Evolutionary conservation across 306 rosid genomes (phyloP), one percentile per base, ranked within the genome.

Genomic region (Corylus avellana): DNA sequence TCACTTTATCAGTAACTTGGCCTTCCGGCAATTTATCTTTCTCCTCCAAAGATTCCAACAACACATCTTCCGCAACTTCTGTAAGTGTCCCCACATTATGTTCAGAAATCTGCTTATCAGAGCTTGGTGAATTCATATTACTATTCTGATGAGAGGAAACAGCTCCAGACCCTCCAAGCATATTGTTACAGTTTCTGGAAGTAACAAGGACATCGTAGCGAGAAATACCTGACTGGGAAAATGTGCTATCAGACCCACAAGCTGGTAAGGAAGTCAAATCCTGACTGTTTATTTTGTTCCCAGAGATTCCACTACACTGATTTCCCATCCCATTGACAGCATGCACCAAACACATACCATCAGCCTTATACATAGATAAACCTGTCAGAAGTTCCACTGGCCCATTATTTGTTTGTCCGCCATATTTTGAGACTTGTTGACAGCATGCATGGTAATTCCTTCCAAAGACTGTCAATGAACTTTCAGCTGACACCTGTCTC

Each of bases 101-200:
- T 70, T 57, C 89, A 47, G 76, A 86, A 57, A 55, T 57, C 62
- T 75, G 77, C 82, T 87, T 77, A 77, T 81, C 84, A 83, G 63
- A 76, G 84, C 78, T 80, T 67, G 75, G 73, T 29, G 75, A 87
- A 75, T 76, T 82, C 81, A 71, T 46, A 79, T 51, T 51, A 55
- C 78, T 81, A 77, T 78, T 84, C 61, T 80, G 85, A 78, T 73
- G 73, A 85, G 63, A 82, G 67, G 81, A 78, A 47, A 84, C 76
- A 56, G 78, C 58, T 59, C 77, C 77, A 82, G 82, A 84, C 58
- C 83, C 89, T 53, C 66, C 77, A 82, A 51, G 76, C 73, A 56
- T 63, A 55, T 47, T 55, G 56, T 79, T 66, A 70, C 71, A 82
- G 64, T 87, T 90, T 84, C 79, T 87, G 25, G 91, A 84, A 76